phyloP scores from a whole-genome alignment of 2,329 filamentous ascomycete genomes.

The Xylaria digitata region DNA sequence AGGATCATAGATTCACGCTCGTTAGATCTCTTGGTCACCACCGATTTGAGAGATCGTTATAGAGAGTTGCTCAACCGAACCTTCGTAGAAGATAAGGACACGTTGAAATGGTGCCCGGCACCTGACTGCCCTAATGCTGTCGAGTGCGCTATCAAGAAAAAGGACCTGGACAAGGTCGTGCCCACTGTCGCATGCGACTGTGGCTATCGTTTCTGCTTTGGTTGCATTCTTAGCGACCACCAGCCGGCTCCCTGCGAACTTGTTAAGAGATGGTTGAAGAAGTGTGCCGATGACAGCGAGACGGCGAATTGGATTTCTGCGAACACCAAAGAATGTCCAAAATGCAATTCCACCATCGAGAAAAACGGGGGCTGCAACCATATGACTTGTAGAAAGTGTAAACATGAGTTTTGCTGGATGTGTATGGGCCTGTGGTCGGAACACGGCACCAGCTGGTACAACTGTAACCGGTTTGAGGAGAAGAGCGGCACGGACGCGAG shows the following conservation, averaged over 20 bases:
- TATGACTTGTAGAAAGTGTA: conserved; percentile 55
- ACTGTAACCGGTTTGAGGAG: conserved; percentile 97
- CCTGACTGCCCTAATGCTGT: conserved; percentile 97
- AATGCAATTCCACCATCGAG: conserved; percentile 96
- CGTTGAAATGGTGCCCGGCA: conserved; percentile 96
- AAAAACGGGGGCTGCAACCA: conserved; percentile 76
- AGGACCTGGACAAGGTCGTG: conserved; percentile 84
- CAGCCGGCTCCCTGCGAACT: conserved; percentile 91
- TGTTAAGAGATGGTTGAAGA: conserved; percentile 96
- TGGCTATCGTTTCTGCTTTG: conserved; percentile 92
- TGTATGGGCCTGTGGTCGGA: conserved; percentile 99
- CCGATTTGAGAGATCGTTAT: conserved; percentile 73
- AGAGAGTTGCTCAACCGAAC: conserved; percentile 88
- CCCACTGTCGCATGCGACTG: conserved; percentile 90
- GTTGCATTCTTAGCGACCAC: conserved; percentile 88
- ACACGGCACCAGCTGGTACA: conserved; percentile 99
- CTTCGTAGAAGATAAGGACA: conserved; percentile 96
- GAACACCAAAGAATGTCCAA: conserved; percentile 98
- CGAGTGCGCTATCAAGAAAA: conserved; percentile 88
- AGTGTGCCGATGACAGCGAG: conserved; percentile 97
- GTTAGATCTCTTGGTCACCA: conserved; percentile 77
- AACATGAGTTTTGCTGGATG: conserved; percentile 87
- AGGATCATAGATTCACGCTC: conserved; percentile 92
- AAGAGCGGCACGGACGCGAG: conserved; percentile 92
- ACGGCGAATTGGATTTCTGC: conserved; percentile 99